Conservation (phyloP, 2,329 filamentous ascomycete genomes). For the Nothophaeocryptopus gaeumannii region DNA sequence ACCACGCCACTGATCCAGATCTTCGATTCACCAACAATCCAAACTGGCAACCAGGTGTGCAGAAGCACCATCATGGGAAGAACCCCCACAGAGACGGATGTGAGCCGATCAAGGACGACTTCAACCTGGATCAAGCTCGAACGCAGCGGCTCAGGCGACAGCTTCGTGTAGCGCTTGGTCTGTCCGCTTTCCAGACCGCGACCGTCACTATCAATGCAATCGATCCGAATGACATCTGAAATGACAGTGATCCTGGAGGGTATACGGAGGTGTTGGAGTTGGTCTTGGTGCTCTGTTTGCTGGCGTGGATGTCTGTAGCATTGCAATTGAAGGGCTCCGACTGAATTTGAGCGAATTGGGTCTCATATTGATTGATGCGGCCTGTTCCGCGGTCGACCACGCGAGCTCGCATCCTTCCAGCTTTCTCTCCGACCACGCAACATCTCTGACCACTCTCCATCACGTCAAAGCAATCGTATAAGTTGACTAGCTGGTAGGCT, state of each 20-base stretch:
- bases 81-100: not conserved
- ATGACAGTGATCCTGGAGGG: not conserved
- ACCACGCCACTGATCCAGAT: not conserved
- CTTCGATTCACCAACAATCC: not conserved
- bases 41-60: not conserved
- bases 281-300: not conserved
- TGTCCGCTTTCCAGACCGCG: slow-evolving; percentile 1
- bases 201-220: slow-evolving; percentile 1
- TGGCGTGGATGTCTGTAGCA: too few relatives aligned
- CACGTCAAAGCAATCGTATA: too few relatives aligned
- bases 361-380: too few relatives aligned
- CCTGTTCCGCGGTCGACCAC: too few relatives aligned
- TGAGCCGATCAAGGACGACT: not conserved
- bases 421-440: too few relatives aligned
- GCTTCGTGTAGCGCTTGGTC: not conserved
- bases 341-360: too few relatives aligned
- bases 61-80: too few relatives aligned
- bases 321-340: too few relatives aligned
- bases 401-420: too few relatives aligned
- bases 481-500: too few relatives aligned
- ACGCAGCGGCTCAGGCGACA: not conserved
- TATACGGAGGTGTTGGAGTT: not conserved
- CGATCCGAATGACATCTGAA: not conserved
- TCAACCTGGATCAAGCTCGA: not conserved
- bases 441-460: too few relatives aligned